Evolutionary conservation across 1,139 yeast species (phyloP).

Genomic region (Candida sanyaensis): DNA sequence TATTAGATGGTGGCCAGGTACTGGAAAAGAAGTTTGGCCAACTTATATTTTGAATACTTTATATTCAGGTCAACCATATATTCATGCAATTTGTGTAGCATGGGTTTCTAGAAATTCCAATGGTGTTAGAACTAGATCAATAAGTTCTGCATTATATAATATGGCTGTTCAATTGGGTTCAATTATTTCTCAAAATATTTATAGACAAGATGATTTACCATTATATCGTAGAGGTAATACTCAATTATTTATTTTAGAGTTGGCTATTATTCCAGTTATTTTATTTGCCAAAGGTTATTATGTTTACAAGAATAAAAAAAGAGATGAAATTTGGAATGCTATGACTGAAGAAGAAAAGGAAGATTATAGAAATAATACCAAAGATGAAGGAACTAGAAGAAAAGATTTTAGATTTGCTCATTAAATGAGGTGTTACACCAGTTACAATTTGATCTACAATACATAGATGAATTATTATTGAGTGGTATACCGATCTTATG

Average conservation of each 20-base stretch:
- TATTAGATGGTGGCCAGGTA: conserved; percentile 53
- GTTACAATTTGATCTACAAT: no score
- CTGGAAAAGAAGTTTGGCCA: conserved; percentile 50
- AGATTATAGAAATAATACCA: conserved; percentile 43
- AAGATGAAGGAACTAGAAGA: conserved; percentile 56
- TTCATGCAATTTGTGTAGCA: conserved; percentile 55
- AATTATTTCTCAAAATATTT: conserved; percentile 54
- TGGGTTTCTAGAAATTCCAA: conserved; percentile 66
- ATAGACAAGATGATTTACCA: conserved; percentile 59
- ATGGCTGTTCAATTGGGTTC: conserved; percentile 60
- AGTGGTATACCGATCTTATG: no score
- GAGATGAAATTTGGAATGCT: conserved; percentile 47
- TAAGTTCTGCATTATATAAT: conserved; percentile 58
- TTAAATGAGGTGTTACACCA: conserved; percentile 4
- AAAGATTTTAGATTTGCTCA: conserved; percentile 49
- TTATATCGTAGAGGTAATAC: conserved; percentile 56
- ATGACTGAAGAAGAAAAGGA: conserved; percentile 50
- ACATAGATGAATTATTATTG: no score
- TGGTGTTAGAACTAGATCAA: conserved; percentile 58
- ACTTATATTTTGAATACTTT: conserved; percentile 52
- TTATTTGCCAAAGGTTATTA: conserved; percentile 41
- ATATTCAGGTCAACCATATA: conserved; percentile 50
- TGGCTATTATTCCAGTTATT: conserved; percentile 21
- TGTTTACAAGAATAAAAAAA: conserved; percentile 43
- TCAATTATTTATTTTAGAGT: conserved; percentile 19